These are phyloP conservation scores for Arachnomyces sp. DNA, from an alignment of 2,329 filamentous ascomycete genomes.

Conservation along the genomic window DNA sequence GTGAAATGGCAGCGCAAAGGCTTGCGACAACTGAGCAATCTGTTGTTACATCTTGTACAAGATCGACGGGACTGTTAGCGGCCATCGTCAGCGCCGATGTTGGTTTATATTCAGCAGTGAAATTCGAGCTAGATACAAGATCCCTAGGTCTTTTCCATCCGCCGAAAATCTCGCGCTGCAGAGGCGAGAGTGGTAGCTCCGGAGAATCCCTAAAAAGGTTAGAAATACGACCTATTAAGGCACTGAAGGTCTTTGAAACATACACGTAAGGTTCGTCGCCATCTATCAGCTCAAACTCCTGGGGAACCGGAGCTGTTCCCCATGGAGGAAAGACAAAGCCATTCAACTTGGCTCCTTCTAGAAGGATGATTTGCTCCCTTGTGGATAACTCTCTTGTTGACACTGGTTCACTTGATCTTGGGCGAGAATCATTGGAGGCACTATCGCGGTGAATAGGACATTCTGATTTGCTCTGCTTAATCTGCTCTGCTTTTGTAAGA, in stretches of 20 bases:
- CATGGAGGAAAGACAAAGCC: slow-evolving; percentile 80
- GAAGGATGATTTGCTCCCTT: slow-evolving; percentile 67
- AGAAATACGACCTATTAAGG: slow-evolving; percentile 14
- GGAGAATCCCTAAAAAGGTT: slow-evolving; percentile 54
- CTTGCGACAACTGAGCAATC: slow-evolving; percentile 97
- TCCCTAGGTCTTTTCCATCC: slow-evolving; percentile 75
- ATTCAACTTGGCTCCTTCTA: slow-evolving; percentile 71
- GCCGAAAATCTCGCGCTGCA: slow-evolving; percentile 68
- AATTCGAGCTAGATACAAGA: slow-evolving; percentile 42
- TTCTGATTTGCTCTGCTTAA: slow-evolving; percentile 51
- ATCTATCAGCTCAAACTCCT: slow-evolving; percentile 53
- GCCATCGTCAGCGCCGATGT: slow-evolving; percentile 44
- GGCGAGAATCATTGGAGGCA: slow-evolving; percentile 17
- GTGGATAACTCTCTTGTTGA: slow-evolving; percentile 57
- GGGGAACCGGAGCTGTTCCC: slow-evolving; percentile 53
- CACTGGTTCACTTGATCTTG: slow-evolving; percentile 38
- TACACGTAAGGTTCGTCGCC: slow-evolving; percentile 58
- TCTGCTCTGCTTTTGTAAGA: slow-evolving; percentile 63
- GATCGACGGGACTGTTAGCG: slow-evolving; percentile 57
- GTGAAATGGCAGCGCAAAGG: slow-evolving; percentile 70
- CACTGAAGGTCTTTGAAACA: slow-evolving; percentile 21
- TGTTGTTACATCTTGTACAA: slow-evolving; percentile 91
- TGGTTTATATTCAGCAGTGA: too few species aligned
- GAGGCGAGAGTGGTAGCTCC: slow-evolving; percentile 63
- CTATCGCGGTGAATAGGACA: slow-evolving; percentile 15